These are phyloP conservation scores for Colletotrichum lentis DNA, from an alignment of 2,329 filamentous ascomycete genomes.

Conservation along the genomic window DNA sequence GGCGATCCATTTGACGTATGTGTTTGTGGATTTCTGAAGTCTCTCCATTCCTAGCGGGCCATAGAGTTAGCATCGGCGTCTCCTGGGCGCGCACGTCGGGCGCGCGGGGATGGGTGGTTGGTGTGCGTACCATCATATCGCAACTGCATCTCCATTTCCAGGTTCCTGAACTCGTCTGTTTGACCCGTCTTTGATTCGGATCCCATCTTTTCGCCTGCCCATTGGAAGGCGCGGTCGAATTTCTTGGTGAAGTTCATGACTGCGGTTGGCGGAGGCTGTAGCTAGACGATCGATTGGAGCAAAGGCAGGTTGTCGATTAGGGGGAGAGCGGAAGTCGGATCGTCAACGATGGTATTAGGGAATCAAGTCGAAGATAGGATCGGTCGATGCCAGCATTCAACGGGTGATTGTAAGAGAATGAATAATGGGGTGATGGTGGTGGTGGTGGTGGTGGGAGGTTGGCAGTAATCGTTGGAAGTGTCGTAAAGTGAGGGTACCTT, in stretches of 20 bases:
- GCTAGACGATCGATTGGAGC: background rate
- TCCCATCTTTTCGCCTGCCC: slow-evolving; percentile 97
- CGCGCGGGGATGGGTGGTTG: background rate
- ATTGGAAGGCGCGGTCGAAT: slow-evolving; percentile 95
- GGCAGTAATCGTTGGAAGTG: slow-evolving; percentile 4
- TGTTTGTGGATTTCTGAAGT: slow-evolving; percentile 83
- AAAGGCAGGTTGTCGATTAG: background rate
- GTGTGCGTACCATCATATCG: slow-evolving; percentile 79
- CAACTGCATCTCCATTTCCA: slow-evolving; percentile 90
- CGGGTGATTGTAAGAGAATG: slow-evolving; percentile 2
- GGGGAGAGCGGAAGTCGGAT: background rate
- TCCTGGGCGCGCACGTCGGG: background rate
- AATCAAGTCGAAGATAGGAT: slow-evolving; percentile 5
- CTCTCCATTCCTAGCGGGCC: slow-evolving; percentile 81
- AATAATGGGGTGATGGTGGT: background rate
- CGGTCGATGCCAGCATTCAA: slow-evolving; percentile 36
- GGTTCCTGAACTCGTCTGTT: slow-evolving; percentile 87
- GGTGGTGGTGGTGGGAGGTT: background rate
- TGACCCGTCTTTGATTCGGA: slow-evolving; percentile 85
- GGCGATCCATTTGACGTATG: slow-evolving; percentile 87
- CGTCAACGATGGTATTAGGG: slow-evolving; percentile 15
- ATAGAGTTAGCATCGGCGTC: slow-evolving; percentile 22
- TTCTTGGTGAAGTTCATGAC: slow-evolving; percentile 76
- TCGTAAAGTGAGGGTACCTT: slow-evolving; percentile 9
- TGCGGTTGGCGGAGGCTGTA: slow-evolving; percentile 14